Evolutionary conservation across 2,329 filamentous ascomycete species (phyloP), one percentile per base, ranked within the genome.

Genomic region (Knufia petricola): DNA sequence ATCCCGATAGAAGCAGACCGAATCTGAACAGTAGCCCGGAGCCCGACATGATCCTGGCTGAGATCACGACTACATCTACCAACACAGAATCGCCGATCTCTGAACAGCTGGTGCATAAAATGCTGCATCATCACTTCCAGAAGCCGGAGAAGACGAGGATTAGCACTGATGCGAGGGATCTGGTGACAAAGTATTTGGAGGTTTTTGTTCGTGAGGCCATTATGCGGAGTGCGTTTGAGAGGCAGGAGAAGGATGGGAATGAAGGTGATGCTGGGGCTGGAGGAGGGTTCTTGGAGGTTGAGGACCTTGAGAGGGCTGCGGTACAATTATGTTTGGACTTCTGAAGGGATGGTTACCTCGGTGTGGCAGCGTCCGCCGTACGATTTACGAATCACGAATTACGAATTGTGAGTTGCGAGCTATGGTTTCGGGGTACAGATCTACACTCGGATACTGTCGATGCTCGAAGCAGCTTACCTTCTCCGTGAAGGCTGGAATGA

Each of bases 181-280:
- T 88, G 1, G 77, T 89, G 50, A 84, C 81, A 12, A 87, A 84
- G 67, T 96, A 96, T 63, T 76, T 95, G 66, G 87, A 95, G 65
- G 79, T 90, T 0, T 96, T 95, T 67, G 84, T 95, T 46, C 76
- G 85, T 53, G 90, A 96, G 69, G 87, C 87, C 1, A 81, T 96
- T 62, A 87, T 87, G 13, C 70, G 90, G 61, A 82, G 86, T 32
- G 78, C 81, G 8, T 79, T 81, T 50, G 84, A 87, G 70, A 82
- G 83, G 61, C 64, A 64, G 28, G 63, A 60, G 59, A 61, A 48
- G 51, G 59, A 45, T 55, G 60, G 49, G 51, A 63, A 52, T 53
- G 59, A 45, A 54, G 44, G 15, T 38, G 58, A 56, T 51, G 53
- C 60, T 55, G 52, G 52, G 45, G 51, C 52, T 28, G 61, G 58